Base-by-base conservation (phyloP, 805 yeast genomes). In the Barnettozyma californica region DNA sequence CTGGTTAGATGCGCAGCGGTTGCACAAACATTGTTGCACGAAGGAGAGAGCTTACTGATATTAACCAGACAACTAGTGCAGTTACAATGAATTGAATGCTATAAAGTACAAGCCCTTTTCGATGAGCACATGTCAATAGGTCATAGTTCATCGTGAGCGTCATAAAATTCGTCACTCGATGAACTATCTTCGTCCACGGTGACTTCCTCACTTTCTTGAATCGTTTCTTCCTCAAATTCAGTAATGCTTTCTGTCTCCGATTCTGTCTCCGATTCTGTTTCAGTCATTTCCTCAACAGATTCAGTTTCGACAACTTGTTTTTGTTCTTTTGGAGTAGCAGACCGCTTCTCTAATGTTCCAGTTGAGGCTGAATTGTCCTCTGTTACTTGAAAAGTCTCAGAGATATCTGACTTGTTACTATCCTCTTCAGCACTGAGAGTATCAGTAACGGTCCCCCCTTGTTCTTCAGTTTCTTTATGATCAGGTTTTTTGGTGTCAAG, bases 141-240 rank as follows among this genome's bases (percentile, higher is more conserved):
- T 42, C 34, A 54, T 29, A 49, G 54, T 19, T 54, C 58, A 43
- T 54, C 56, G 45, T 47, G 52, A 14, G 40, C 44, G 3, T 33
- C 27, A 8, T 20, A n/a, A 16, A 29, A 29, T 29, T 11, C 16
- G 5, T 29, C 33, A 29, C 8, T 29, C 16, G n/a, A 29, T 29
- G 33, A 11, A 8, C 14, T 16, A 29, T 29, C n/a, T 13, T 29
- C 33, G 16, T 29, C 33, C 14, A 4, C 4, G 16, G 33, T 13
- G 7, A 29, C 7, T 2, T 14, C 33, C 6, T 29, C 33, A 13
- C 16, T 4, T 29, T 13, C 16, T 29, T 29, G 16, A 29, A 13
- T 13, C 13, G 23, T 31, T 8, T 35, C 44, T 6, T 34, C 36
- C 39, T 44, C 38, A n/a, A 16, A 38, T 19, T 26, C 36, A 13